A percentile compares a stretch with the other conserved stretches of the same genome.
These are phyloP conservation scores for Colletotrichum chrysophilum DNA, from an alignment of 2,329 filamentous ascomycete genomes.

Conservation along the genomic window DNA sequence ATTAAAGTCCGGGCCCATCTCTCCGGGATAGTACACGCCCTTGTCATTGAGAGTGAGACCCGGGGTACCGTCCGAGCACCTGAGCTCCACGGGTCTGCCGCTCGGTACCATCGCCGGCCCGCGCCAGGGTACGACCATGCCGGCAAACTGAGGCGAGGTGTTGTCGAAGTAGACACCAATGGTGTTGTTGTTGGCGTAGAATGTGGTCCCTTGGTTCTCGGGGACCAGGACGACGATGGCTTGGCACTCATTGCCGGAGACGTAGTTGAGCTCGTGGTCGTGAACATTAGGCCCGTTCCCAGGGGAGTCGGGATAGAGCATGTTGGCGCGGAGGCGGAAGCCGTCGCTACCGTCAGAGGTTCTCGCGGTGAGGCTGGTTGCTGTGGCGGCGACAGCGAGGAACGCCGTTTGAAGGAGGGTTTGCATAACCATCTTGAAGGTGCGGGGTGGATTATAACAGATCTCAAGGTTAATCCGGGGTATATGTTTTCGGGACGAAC, in stretches of 20 bases:
- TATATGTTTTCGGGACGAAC: accelerated
- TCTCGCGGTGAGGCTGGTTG: not conserved
- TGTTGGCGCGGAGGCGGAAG: not conserved
- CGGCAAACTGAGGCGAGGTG: not conserved
- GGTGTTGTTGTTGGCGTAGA: not conserved
- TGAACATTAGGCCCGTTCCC: not conserved
- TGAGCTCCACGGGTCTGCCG: not conserved
- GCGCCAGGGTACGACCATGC: not conserved
- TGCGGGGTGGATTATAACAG: not conserved
- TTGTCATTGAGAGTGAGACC: not conserved
- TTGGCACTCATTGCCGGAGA: not conserved
- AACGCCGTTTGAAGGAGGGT: not conserved
- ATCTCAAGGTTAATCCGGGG: not conserved
- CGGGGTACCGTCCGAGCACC: not conserved
- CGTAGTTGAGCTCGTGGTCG: not conserved
- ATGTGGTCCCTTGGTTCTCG: not conserved
- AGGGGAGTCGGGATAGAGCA: not conserved
- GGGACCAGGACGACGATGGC: not conserved
- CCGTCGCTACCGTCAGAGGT: not conserved
- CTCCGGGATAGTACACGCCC: not conserved
- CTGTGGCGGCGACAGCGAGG: not conserved
- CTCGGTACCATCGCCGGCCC: not conserved
- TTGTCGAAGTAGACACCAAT: not conserved
- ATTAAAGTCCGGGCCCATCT: not conserved
- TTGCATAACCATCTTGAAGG: not conserved